A percentile compares a stretch with the other conserved stretches of the same genome.
phyloP scores from a whole-genome alignment of 2,329 filamentous ascomycete genomes.

The Golovinomyces cichoracearum region DNA sequence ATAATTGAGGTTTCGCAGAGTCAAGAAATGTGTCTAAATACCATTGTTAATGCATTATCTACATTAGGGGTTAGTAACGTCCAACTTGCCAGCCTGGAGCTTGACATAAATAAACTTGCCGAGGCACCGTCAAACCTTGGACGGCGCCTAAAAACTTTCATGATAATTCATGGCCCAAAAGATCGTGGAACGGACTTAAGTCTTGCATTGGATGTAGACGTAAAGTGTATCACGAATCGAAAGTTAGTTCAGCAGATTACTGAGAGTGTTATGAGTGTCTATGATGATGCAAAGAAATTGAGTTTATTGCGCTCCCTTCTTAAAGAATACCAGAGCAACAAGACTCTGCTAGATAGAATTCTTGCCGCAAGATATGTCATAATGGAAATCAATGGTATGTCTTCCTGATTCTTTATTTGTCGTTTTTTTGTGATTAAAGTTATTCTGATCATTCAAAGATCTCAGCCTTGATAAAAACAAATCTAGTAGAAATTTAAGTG shows the following conservation, averaged over 20 bases:
- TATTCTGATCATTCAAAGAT: not conserved
- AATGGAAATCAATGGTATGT: constrained; percentile 10
- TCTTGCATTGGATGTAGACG: constrained; percentile 3
- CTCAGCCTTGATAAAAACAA: not conserved
- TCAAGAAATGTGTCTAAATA: constrained; percentile 5
- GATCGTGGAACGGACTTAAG: not conserved
- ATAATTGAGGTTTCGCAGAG: not conserved
- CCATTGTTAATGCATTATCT: constrained; percentile 10
- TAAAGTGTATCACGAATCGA: constrained; percentile 7
- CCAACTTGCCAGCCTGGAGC: constrained; percentile 5
- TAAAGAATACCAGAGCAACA: constrained; percentile 1
- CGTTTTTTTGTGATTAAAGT: too few species aligned
- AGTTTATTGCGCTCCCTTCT: constrained; percentile 8
- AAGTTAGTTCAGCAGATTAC: constrained; percentile 6
- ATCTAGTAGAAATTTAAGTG: not conserved
- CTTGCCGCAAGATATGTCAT: constrained; percentile 10
- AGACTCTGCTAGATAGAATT: constrained; percentile 9
- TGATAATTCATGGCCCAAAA: constrained; percentile 4
- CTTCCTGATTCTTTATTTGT: not conserved
- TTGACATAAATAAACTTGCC: constrained; percentile 4
- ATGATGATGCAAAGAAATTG: constrained; percentile 8
- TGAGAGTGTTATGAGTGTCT: constrained; percentile 3
- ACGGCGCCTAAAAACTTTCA: constrained; percentile 7
- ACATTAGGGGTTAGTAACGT: constrained; percentile 4
- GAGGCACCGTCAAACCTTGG: constrained; percentile 4